These are phyloP conservation scores for Hypoxylon sp. DNA, from an alignment of 2,329 filamentous ascomycete species.

Conservation along the genomic window DNA sequence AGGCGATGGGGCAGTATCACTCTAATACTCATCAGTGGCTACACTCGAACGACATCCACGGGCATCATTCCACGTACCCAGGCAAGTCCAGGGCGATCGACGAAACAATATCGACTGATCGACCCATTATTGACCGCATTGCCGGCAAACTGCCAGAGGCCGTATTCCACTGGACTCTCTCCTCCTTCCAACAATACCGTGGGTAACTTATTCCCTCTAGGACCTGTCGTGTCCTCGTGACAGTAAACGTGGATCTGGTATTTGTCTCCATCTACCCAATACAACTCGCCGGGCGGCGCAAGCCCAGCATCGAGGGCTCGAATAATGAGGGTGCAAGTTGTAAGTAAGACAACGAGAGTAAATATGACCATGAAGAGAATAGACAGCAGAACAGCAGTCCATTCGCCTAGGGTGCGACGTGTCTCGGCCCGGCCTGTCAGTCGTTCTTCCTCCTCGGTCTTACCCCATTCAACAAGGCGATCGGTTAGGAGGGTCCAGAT, in stretches of 20 bases:
- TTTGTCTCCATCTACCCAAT: conserved; percentile 85
- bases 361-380: conserved; percentile 79
- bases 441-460: conserved; percentile 91
- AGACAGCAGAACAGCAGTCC: conserved; percentile 82
- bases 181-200: conserved; percentile 91
- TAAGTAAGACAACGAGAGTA: conserved; percentile 76
- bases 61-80: conserved; percentile 73
- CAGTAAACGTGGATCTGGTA: conserved; percentile 92
- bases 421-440: conserved; percentile 91
- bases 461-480: conserved; percentile 89
- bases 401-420: conserved; percentile 83
- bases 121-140: conserved; percentile 81
- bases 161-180: conserved; percentile 81
- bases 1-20: conserved; percentile 92
- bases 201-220: conserved; percentile 69
- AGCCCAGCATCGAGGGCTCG: conserved; percentile 84
- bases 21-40: conserved; percentile 59
- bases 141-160: conserved; percentile 84
- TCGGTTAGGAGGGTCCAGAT: conserved; percentile 85
- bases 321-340: conserved; percentile 83
- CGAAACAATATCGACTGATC: conserved; percentile 92
- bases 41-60: background rate
- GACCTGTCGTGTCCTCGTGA: conserved; percentile 75
- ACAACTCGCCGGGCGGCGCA: conserved; percentile 77
- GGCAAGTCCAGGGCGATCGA: conserved; percentile 89